Conservation (phyloP, 1,139 yeast genomes). For the Saccharomyces hybrid region DNA sequence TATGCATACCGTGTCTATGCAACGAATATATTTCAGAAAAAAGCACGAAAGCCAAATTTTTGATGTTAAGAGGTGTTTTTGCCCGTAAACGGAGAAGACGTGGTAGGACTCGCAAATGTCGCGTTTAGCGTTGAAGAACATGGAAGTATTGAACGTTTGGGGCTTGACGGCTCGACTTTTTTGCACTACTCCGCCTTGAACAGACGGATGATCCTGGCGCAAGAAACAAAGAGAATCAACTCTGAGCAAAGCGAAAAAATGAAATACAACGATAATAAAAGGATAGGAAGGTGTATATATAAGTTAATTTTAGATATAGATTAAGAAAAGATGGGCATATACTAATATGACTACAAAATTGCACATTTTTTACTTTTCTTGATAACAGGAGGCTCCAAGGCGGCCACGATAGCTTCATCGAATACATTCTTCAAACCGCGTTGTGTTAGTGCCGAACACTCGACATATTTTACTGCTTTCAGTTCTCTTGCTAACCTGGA, state of each 20-base stretch:
- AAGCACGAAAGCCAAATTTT: background rate
- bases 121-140: background rate
- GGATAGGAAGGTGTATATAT: background rate
- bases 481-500: conserved; percentile 86
- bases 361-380: conserved; percentile 68
- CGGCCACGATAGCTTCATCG: conserved; percentile 94
- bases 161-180: background rate
- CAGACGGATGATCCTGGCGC: background rate
- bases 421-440: conserved; percentile 90
- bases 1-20: background rate
- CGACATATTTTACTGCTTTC: conserved; percentile 93
- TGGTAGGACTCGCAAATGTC: background rate
- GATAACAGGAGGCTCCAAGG: conserved; percentile 81
- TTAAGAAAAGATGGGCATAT: background rate
- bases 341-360: conserved; percentile 43
- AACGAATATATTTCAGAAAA: background rate
- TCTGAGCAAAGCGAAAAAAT: background rate
- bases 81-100: background rate
- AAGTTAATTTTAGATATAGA: background rate
- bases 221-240: background rate
- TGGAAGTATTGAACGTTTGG: background rate
- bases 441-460: conserved; percentile 95
- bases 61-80: background rate
- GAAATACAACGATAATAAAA: background rate
- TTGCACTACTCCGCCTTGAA: background rate